Percentiles rank a stretch among this genome's conserved stretches.
phyloP scores from a whole-genome alignment of 306 rosid genomes.

The Ceratonia siliqua region DNA sequence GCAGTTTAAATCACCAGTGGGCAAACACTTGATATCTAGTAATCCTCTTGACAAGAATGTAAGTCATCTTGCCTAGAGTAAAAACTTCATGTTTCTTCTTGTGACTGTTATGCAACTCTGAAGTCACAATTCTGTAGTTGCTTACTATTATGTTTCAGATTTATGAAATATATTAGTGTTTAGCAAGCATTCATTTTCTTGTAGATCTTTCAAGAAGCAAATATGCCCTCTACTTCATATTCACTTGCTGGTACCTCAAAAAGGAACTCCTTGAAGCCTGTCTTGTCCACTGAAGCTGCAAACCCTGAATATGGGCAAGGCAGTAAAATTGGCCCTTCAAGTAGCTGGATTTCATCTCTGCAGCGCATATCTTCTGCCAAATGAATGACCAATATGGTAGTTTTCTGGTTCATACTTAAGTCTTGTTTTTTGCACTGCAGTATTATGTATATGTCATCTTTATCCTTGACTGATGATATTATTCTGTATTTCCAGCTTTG shows the following conservation, averaged over 20 bases:
- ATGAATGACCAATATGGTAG: slow-evolving; percentile 64
- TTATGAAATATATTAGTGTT: slow-evolving; percentile 14
- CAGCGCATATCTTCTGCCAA: slow-evolving; percentile 82
- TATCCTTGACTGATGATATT: slow-evolving; percentile 34
- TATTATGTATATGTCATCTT: slow-evolving; percentile 1
- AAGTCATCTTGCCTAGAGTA: slow-evolving; percentile 31
- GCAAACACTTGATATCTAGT: slow-evolving; percentile 57
- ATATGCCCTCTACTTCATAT: slow-evolving; percentile 64
- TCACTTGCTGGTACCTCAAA: slow-evolving; percentile 61
- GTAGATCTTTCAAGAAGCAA: slow-evolving; percentile 63
- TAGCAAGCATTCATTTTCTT: slow-evolving; percentile 21
- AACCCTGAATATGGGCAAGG: slow-evolving; percentile 62
- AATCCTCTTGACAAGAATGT: slow-evolving; percentile 75
- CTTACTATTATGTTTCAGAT: slow-evolving; percentile 17
- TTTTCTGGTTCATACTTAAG: slow-evolving; percentile 21
- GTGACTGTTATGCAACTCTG: slow-evolving; percentile 4
- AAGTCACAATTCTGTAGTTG: not conserved
- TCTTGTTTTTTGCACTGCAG: slow-evolving; percentile 12
- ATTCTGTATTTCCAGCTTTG: slow-evolving; percentile 52
- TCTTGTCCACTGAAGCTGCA: slow-evolving; percentile 58
- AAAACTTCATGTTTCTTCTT: not conserved
- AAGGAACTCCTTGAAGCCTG: slow-evolving; percentile 62
- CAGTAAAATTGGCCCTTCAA: slow-evolving; percentile 73
- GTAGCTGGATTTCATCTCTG: slow-evolving; percentile 91
- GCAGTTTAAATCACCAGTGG: slow-evolving; percentile 69